Conservation (phyloP, 495 filamentous ascomycete genomes). For the Paragyromitra xinjiangensis region DNA sequence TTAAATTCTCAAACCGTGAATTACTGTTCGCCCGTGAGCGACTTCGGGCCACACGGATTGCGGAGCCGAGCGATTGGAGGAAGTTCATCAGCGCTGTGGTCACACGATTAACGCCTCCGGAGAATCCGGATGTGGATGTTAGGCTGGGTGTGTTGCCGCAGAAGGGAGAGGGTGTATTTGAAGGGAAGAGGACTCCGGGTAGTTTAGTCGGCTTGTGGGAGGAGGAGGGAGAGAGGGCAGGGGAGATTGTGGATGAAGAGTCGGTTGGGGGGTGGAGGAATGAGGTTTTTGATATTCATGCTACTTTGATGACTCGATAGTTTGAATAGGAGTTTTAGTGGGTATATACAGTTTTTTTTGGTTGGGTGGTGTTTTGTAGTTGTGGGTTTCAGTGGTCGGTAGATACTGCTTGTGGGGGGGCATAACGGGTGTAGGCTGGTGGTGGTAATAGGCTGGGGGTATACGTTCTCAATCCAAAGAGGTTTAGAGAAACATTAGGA, state of each 20-base stretch:
- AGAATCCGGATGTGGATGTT: conserved; percentile 77
- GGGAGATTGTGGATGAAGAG: conserved; percentile 71
- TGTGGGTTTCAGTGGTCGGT: not conserved
- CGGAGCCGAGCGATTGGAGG: conserved; percentile 77
- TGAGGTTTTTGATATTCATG: conserved; percentile 76
- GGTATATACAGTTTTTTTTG: not conserved
- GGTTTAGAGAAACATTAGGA: not conserved
- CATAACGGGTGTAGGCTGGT: not conserved
- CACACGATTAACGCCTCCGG: conserved; percentile 70
- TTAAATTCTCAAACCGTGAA: conserved; percentile 82
- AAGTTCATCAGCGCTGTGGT: conserved; percentile 85
- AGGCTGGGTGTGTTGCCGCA: conserved; percentile 68
- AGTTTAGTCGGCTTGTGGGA: conserved; percentile 88
- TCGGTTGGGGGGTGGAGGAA: conserved; percentile 81
- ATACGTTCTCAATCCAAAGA: not conserved
- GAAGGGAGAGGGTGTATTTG: conserved; percentile 67
- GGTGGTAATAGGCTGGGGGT: not conserved
- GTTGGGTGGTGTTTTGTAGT: not conserved
- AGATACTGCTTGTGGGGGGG: too few species aligned
- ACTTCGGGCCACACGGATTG: conserved; percentile 82
- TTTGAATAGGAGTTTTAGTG: not conserved
- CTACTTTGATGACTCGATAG: conserved; percentile 11
- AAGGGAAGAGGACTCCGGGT: conserved; percentile 84
- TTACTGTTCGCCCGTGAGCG: conserved; percentile 85
- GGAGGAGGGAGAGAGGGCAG: conserved; percentile 74